Conservation (phyloP, 73 alveolate genomes). For the Paramecium biaurelia region DNA sequence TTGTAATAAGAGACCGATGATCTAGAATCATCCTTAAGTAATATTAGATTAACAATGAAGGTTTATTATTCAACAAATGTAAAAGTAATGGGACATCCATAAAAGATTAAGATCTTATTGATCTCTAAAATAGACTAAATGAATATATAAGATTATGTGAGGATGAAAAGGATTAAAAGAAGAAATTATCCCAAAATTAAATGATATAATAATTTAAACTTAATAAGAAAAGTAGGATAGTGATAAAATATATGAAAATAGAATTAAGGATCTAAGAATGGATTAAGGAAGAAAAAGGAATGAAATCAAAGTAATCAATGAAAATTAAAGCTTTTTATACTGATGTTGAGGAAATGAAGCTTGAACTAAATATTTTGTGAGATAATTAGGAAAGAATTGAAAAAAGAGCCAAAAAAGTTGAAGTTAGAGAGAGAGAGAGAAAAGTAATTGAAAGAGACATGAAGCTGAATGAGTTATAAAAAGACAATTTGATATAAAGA, state of each 20-base stretch:
- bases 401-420: background rate
- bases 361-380: background rate
- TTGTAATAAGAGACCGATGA: background rate
- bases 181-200: background rate
- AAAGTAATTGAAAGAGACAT: background rate
- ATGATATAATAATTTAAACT: background rate
- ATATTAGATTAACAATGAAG: background rate
- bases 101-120: background rate
- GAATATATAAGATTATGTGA: conserved; percentile 32
- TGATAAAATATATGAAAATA: conserved; percentile 36
- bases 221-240: conserved; percentile 4
- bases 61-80: background rate
- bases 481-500: background rate
- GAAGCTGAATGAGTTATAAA: background rate
- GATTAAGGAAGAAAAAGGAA: background rate
- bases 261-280: background rate
- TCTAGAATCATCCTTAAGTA: background rate
- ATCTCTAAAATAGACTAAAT: background rate
- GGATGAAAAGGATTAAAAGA: conserved; percentile 32
- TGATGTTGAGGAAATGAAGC: background rate
- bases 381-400: background rate
- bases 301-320: too few relatives aligned
- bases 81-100: background rate
- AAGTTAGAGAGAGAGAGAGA: conserved; percentile 15
- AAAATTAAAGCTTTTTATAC: too few relatives aligned